Evolutionary conservation across 2,329 filamentous ascomycete species (phyloP).

Genomic region (Pestalotiopsis sp.): DNA sequence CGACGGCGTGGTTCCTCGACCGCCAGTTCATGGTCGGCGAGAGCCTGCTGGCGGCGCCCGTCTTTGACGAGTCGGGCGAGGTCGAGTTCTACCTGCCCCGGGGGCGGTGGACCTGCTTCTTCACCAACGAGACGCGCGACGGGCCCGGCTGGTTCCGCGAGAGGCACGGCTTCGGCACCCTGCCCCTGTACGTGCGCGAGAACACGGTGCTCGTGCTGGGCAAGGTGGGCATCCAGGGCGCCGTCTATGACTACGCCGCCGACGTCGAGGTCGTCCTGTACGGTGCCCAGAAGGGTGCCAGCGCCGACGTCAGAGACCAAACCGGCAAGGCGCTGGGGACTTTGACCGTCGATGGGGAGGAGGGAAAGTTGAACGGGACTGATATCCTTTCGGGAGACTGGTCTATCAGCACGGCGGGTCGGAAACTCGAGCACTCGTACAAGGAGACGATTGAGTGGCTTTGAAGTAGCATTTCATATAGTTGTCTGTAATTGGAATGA

Average conservation of each 20-base stretch:
- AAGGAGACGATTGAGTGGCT: slow-evolving; percentile 23
- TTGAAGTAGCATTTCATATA: slow-evolving; percentile 8
- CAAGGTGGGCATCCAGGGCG: slow-evolving; percentile 36
- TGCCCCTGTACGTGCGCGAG: slow-evolving; percentile 60
- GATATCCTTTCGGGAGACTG: slow-evolving; percentile 39
- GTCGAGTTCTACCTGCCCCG: slow-evolving; percentile 65
- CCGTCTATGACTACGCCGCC: slow-evolving; percentile 47
- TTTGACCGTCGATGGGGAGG: slow-evolving; percentile 36
- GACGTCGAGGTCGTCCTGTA: slow-evolving; percentile 50
- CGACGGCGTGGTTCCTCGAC: slow-evolving; percentile 67
- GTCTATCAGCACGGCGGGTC: slow-evolving; percentile 20
- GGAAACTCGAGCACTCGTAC: slow-evolving; percentile 21
- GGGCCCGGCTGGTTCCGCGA: slow-evolving; percentile 61
- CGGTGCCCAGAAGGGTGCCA: slow-evolving; percentile 39
- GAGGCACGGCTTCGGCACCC: slow-evolving; percentile 56
- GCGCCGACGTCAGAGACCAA: slow-evolving; percentile 40
- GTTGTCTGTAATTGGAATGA: not conserved
- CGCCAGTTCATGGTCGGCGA: slow-evolving; percentile 74
- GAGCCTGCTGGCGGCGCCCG: slow-evolving; percentile 59
- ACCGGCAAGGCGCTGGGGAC: slow-evolving; percentile 41
- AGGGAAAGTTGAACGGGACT: slow-evolving; percentile 40
- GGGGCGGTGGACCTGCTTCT: slow-evolving; percentile 47
- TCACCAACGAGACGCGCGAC: slow-evolving; percentile 48
- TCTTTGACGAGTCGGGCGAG: slow-evolving; percentile 68
- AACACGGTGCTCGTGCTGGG: slow-evolving; percentile 50